Percentiles rank a stretch among this genome's conserved stretches.
Conservation (phyloP, 1,139 yeast genomes). For the Yamadazyma buinensis region DNA sequence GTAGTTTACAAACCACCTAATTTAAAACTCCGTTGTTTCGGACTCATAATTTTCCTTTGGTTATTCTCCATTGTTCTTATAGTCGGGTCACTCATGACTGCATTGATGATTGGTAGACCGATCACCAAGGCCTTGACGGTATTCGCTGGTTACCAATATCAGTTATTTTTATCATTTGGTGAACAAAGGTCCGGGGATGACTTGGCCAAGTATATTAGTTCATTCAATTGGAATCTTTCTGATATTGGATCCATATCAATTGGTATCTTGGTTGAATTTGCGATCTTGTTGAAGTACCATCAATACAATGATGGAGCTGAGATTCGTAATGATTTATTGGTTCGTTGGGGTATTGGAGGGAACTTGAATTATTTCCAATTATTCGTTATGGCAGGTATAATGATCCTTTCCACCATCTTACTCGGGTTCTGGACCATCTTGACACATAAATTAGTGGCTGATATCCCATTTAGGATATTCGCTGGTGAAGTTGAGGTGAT, state of each 20-base stretch:
- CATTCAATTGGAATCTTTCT: conserved; percentile 24
- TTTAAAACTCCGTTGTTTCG: conserved; percentile 57
- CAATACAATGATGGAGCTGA: too few species aligned
- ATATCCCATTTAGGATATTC: conserved; percentile 18
- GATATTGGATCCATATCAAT: conserved; percentile 22
- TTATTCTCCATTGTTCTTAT: conserved; percentile 56
- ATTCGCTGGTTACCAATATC: too few species aligned
- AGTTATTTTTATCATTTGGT: too few species aligned
- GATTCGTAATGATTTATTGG: too few species aligned
- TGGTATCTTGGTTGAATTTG: conserved; percentile 19
- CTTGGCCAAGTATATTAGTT: too few species aligned
- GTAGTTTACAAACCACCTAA: conserved; percentile 86
- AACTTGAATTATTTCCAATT: not conserved
- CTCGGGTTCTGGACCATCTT: conserved; percentile 18
- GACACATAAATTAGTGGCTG: conserved; percentile 24
- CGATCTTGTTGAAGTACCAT: conserved; percentile 16
- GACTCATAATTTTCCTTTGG: conserved; percentile 64
- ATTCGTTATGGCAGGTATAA: conserved; percentile 5
- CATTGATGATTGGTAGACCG: conserved; percentile 42
- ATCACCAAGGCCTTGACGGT: conserved; percentile 17
- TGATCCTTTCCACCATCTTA: conserved; percentile 13
- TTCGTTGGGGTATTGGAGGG: too few species aligned
- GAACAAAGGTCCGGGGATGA: too few species aligned
- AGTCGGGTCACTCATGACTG: conserved; percentile 25
- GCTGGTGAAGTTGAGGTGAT: conserved; percentile 3